Conservation (phyloP, 2,329 filamentous ascomycete species). For the Penicillium fuscoglaucum region DNA sequence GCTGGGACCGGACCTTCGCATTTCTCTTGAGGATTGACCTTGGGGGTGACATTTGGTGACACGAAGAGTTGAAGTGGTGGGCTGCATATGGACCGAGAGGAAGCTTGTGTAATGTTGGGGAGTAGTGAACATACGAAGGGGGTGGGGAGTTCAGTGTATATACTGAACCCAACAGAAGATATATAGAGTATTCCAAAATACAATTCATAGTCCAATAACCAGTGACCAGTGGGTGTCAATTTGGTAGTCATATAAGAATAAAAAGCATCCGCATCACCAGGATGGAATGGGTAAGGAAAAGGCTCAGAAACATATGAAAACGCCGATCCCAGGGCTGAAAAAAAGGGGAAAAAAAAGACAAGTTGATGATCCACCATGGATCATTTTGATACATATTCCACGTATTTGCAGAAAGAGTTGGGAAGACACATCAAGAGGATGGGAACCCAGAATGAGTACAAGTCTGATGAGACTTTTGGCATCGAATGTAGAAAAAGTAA, state of each 20-base stretch:
- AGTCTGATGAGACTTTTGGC: constrained; percentile 2
- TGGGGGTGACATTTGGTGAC: background rate
- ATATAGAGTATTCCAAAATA: background rate
- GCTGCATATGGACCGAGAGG: background rate
- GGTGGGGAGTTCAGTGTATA: background rate
- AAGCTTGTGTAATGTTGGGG: background rate
- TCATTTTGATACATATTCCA: constrained; percentile 7
- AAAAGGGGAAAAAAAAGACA: background rate
- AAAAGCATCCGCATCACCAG: constrained; percentile 14
- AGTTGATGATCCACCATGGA: background rate
- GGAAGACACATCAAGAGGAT: constrained; percentile 1
- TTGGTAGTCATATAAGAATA: constrained; percentile 13
- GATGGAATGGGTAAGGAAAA: constrained; percentile 8
- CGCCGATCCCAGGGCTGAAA: background rate
- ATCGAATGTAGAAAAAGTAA: background rate
- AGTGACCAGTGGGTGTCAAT: constrained; percentile 13
- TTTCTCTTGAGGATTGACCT: background rate
- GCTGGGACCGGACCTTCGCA: constrained; percentile 20
- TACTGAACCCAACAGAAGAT: background rate
- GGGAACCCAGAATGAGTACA: background rate
- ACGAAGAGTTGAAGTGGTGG: background rate
- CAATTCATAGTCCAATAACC: background rate
- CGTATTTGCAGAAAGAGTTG: background rate
- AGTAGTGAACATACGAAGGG: background rate
- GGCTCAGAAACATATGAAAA: background rate